Base-by-base conservation (phyloP, 2,329 filamentous ascomycete genomes). In the Diaporthe helianthi region DNA sequence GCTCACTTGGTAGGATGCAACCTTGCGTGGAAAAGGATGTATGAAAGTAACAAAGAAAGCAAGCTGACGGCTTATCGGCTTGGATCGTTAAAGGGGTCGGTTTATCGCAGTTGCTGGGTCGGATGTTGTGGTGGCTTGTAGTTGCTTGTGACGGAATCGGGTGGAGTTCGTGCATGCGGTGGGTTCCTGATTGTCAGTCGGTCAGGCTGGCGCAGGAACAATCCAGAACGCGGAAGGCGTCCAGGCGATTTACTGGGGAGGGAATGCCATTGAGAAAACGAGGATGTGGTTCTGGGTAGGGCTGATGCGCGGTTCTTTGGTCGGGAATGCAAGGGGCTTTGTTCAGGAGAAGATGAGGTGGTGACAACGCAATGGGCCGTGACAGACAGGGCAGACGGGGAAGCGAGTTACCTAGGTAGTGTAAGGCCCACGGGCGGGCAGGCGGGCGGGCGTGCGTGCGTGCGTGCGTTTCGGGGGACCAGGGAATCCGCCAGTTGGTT, bases 171-270 rank as follows among this genome's bases (percentile, higher is more conserved):
- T 31, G 22, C 41, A 67, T 19, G 41, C 52, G 41, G 58, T 49
- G 41, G 49, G 41, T 41, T 47, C 64, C 64, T 49, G 64, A 31
- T 22, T 38, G 52, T 67, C 51, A 53, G 49, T 65, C 44, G 51
- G 51, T 49, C 49, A 55, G 53, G 49, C n/a, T 53, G 46, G 47
- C 33, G 54, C 51, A 65, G 58, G 49, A 38, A 47, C 58, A 60
- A 31, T 69, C 60, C 60, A 70, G 65, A 68, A 46, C 53, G 69
- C 66, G 26, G 55, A n/a, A 36, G 69, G 69, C 46, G 66, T 69
- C 66, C 19, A 69, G 66, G 54, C 29, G 47, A 54, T 36, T 33
- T 67, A 61, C 47, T 69, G 41, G 51, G 22, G 31, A 47, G 63
- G 22, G 54, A 54, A 52, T 65, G 53, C 52, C 55, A 71, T 66